A percentile compares a stretch with the other conserved stretches of the same genome.
Conservation (phyloP, 1,284 basidiomycete species). For the Trametes pubescens region DNA sequence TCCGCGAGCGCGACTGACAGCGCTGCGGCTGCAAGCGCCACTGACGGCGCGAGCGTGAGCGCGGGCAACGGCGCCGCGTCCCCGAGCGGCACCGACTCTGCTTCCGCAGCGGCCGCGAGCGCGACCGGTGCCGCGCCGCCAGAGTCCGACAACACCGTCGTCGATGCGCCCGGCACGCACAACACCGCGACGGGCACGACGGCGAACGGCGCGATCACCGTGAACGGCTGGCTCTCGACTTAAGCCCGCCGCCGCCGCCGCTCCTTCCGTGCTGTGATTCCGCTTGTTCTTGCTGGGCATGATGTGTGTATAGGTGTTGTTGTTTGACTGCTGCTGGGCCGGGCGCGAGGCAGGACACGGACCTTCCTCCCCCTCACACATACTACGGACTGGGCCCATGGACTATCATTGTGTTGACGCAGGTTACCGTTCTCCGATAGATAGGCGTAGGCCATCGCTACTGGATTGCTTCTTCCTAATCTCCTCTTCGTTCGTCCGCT, state of each 20-base stretch:
- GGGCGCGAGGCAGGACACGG: constrained; percentile 16
- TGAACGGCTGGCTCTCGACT: constrained; percentile 40
- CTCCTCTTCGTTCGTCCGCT: constrained; percentile 6
- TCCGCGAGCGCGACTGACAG: constrained; percentile 17
- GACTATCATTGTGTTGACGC: constrained; percentile 18
- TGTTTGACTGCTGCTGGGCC: constrained; percentile 5
- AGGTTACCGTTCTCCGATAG: constrained; percentile 26
- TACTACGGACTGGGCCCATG: constrained; percentile 14
- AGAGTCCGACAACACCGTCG: constrained; percentile 34
- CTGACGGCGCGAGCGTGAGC: constrained; percentile 16
- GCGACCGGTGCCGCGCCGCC: constrained; percentile 25
- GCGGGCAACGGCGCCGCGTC: constrained; percentile 22
- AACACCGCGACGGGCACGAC: constrained; percentile 51
- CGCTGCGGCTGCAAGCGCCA: constrained; percentile 14
- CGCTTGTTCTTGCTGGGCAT: background rate
- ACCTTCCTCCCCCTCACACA: constrained; percentile 12
- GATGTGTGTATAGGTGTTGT: constrained; percentile 10
- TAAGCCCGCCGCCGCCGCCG: background rate
- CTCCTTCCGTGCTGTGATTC: background rate
- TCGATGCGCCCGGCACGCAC: constrained; percentile 41
- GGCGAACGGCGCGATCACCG: constrained; percentile 47
- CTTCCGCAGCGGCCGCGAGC: constrained; percentile 35
- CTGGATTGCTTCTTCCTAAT: constrained; percentile 20
- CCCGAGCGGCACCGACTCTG: constrained; percentile 30
- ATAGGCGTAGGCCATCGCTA: constrained; percentile 24